These are phyloP conservation scores for Rosa multiflora DNA, from an alignment of 306 rosid genomes.

Conservation along the genomic window DNA sequence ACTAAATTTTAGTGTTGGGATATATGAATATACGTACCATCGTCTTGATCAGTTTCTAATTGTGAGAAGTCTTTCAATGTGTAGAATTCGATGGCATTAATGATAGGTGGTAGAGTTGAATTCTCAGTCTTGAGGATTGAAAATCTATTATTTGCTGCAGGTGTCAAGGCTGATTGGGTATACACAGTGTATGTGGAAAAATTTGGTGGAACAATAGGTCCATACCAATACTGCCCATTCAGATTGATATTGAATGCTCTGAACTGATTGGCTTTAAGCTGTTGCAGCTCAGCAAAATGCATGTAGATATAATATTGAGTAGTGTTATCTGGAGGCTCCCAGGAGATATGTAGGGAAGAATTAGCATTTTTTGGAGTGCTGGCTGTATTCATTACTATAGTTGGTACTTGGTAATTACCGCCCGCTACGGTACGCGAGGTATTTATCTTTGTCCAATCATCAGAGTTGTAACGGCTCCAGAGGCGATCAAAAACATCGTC, in stretches of 20 bases:
- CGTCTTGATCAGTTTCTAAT: slow-evolving; percentile 33
- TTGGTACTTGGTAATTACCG: slow-evolving; percentile 27
- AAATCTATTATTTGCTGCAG: slow-evolving; percentile 4
- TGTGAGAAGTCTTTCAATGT: slow-evolving; percentile 22
- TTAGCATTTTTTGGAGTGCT: slow-evolving; percentile 17
- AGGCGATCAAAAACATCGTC: slow-evolving; percentile 43
- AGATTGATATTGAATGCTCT: slow-evolving; percentile 41
- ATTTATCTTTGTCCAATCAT: neutral
- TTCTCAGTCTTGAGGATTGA: slow-evolving; percentile 22
- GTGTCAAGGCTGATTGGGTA: neutral
- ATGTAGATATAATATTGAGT: slow-evolving; percentile 32
- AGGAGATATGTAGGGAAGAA: slow-evolving; percentile 13
- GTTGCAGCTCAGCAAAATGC: slow-evolving; percentile 51
- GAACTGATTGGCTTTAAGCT: slow-evolving; percentile 23
- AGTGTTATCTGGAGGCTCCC: slow-evolving; percentile 15
- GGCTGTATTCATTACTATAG: slow-evolving; percentile 38
- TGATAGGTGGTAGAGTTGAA: slow-evolving; percentile 56
- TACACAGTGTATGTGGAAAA: slow-evolving; percentile 24
- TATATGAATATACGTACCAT: slow-evolving; percentile 32
- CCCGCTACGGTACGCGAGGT: slow-evolving; percentile 17
- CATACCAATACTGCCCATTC: slow-evolving; percentile 28
- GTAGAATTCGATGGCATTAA: slow-evolving; percentile 52
- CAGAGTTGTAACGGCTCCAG: slow-evolving; percentile 36
- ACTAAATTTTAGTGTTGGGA: neutral
- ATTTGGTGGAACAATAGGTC: slow-evolving; percentile 19